Evolutionary conservation across 495 filamentous ascomycete species (phyloP).

Genomic region (Pyrenula aspistea): DNA sequence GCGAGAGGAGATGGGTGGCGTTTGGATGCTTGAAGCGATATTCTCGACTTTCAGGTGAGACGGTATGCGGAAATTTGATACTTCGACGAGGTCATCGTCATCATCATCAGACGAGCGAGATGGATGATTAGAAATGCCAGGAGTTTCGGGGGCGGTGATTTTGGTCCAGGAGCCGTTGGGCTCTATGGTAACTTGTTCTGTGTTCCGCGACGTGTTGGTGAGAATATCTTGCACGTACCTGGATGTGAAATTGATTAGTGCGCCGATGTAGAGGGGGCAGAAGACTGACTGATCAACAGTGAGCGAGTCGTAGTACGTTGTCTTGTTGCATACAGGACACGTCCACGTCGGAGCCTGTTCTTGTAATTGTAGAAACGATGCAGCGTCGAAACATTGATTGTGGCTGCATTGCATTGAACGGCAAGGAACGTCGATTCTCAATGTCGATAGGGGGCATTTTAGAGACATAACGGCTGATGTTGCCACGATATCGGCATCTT

Average conservation of each 20-base stretch:
- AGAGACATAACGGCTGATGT: slow-evolving; percentile 81
- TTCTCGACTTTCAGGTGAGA: slow-evolving; percentile 32
- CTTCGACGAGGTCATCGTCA: slow-evolving; percentile 59
- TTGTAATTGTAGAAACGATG: slow-evolving; percentile 82
- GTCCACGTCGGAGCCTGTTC: slow-evolving; percentile 93
- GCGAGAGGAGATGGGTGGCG: slow-evolving; percentile 41
- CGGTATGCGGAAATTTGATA: slow-evolving; percentile 39
- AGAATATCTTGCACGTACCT: slow-evolving; percentile 89
- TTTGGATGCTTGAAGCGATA: slow-evolving; percentile 12
- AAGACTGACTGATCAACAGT: slow-evolving; percentile 71
- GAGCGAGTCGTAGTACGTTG: slow-evolving; percentile 65
- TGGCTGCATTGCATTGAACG: slow-evolving; percentile 72
- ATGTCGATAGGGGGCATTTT: slow-evolving; percentile 81
- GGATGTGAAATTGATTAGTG: slow-evolving; percentile 4
- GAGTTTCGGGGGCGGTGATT: slow-evolving; percentile 22
- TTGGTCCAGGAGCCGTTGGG: slow-evolving; percentile 72
- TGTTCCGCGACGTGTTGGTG: slow-evolving; percentile 46
- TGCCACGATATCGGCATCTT: slow-evolving; percentile 77
- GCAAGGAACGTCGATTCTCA: slow-evolving; percentile 68
- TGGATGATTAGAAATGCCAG: slow-evolving; percentile 21
- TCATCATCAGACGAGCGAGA: slow-evolving; percentile 37
- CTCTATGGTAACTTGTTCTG: slow-evolving; percentile 82
- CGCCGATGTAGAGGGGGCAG: background rate
- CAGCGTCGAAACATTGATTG: slow-evolving; percentile 92
- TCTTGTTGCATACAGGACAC: slow-evolving; percentile 85